Conservation (phyloP, 495 filamentous ascomycete genomes). For the Penicilliopsis zonata region DNA sequence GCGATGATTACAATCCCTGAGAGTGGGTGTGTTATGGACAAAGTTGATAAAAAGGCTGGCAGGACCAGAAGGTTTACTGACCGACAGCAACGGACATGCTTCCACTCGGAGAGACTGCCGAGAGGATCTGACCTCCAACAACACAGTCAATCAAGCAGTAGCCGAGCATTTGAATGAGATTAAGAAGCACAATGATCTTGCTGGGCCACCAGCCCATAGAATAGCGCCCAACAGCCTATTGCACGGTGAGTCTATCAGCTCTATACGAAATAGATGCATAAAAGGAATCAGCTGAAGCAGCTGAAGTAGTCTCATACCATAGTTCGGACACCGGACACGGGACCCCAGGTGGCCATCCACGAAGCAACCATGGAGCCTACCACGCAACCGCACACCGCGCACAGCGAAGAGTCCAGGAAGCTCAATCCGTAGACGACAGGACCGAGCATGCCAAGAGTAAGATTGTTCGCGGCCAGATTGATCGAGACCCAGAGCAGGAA, state of each 20-base stretch:
- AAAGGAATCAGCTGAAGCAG: conserved; percentile 1
- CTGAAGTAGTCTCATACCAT: conserved; percentile 29
- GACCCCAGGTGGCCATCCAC: conserved; percentile 66
- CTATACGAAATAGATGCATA: not conserved
- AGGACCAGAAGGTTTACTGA: too few species aligned
- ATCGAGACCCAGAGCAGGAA: conserved; percentile 62
- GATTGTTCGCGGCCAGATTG: conserved; percentile 67
- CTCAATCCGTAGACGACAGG: conserved; percentile 56
- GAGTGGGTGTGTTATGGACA: too few species aligned
- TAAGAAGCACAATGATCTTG: conserved; percentile 50
- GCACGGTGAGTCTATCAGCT: not conserved
- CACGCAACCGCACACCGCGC: conserved; percentile 50
- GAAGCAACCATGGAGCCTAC: conserved; percentile 47
- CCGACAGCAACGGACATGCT: conserved; percentile 53
- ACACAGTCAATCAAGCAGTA: conserved; percentile 50
- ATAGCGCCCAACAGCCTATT: conserved; percentile 54
- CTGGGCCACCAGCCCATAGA: conserved; percentile 63
- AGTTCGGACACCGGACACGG: conserved; percentile 57
- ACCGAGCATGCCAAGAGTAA: conserved; percentile 62
- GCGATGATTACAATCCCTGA: conserved; percentile 53
- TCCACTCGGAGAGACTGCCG: conserved; percentile 43
- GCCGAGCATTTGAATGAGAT: conserved; percentile 54
- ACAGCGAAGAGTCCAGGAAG: conserved; percentile 53
- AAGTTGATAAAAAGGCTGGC: too few species aligned
- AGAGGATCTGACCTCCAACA: conserved; percentile 37